Conservation (phyloP, 352 stramenopile genomes). For the Globisporangium radiosum region DNA sequence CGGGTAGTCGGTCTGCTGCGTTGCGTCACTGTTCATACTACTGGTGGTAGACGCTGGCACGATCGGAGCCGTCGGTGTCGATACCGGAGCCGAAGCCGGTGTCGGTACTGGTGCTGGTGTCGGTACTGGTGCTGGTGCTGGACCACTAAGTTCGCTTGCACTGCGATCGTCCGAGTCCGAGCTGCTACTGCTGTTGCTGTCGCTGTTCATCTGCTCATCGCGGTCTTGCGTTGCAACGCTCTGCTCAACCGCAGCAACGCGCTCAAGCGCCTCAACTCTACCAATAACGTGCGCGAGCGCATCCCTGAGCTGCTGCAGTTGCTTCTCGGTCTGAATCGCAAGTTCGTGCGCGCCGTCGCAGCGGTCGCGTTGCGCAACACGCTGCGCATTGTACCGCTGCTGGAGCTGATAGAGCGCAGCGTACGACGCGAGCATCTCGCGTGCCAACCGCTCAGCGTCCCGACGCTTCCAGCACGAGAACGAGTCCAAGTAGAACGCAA, state of each 20-base stretch:
- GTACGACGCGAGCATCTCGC: slow-evolving; percentile 51
- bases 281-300: slow-evolving; percentile 56
- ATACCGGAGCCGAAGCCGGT: neutral
- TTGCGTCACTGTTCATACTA: slow-evolving; percentile 22
- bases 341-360: slow-evolving; percentile 53
- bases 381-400: slow-evolving; percentile 32
- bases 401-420: slow-evolving; percentile 39
- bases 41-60: slow-evolving; percentile 3
- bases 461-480: slow-evolving; percentile 57
- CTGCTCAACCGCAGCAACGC: slow-evolving; percentile 28
- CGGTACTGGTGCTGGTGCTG: slow-evolving; percentile 16
- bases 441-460: slow-evolving; percentile 45
- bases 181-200: too few species aligned
- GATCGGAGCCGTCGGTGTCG: slow-evolving; percentile 7
- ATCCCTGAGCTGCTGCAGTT: slow-evolving; percentile 43
- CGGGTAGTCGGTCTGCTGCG: slow-evolving; percentile 13
- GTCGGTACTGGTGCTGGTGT: neutral
- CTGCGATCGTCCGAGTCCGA: slow-evolving; percentile 4
- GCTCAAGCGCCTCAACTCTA: slow-evolving; percentile 26
- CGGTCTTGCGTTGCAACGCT: slow-evolving; percentile 19
- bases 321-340: slow-evolving; percentile 46
- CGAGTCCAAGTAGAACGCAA: slow-evolving; percentile 62
- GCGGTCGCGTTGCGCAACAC: slow-evolving; percentile 21
- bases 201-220: slow-evolving; percentile 18
- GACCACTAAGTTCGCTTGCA: too few species aligned